phyloP scores from a whole-genome alignment of 2,329 filamentous ascomycete genomes.

The Tolypocladium sp. region DNA sequence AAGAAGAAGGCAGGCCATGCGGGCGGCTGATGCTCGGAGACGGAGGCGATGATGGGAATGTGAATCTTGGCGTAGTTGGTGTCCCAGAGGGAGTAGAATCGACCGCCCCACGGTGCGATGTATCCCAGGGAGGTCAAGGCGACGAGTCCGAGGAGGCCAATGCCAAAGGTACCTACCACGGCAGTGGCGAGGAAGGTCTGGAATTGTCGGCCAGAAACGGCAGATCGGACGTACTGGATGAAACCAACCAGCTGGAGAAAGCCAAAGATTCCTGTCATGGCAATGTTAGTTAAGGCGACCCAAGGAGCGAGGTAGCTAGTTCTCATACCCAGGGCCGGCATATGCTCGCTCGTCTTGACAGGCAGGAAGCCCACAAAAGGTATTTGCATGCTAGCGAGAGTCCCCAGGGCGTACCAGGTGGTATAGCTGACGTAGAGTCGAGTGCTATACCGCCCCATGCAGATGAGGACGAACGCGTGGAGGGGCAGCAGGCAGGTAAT shows the following conservation, averaged over 20 bases:
- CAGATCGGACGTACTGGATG: conserved; percentile 81
- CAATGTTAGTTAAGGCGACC: conserved; percentile 7
- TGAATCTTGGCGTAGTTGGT: conserved; percentile 98
- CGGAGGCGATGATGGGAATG: conserved; percentile 98
- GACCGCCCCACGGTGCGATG: conserved; percentile 94
- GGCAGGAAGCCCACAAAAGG: conserved; percentile 97
- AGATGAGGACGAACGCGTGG: conserved; percentile 86
- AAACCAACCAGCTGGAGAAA: conserved; percentile 89
- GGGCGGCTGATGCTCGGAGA: conserved; percentile 97
- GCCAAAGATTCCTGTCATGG: conserved; percentile 71
- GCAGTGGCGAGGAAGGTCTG: conserved; percentile 76
- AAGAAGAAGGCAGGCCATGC: conserved; percentile 99
- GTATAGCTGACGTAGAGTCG: conserved; percentile 94
- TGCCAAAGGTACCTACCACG: conserved; percentile 63
- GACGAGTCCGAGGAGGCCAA: conserved; percentile 68
- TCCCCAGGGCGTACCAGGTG: conserved; percentile 95
- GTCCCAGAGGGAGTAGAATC: conserved; percentile 99
- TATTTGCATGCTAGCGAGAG: conserved; percentile 97
- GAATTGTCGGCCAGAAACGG: conserved; percentile 87
- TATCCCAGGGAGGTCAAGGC: conserved; percentile 82
- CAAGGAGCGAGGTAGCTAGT: conserved; percentile 14
- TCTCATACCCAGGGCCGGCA: conserved; percentile 76
- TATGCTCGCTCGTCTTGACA: conserved; percentile 95
- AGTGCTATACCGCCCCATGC: conserved; percentile 94
- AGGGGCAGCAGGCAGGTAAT: conserved; percentile 95